Evolutionary conservation across 208 protist species (phyloP).

Genomic region (Trypanosoma lewisi): DNA sequence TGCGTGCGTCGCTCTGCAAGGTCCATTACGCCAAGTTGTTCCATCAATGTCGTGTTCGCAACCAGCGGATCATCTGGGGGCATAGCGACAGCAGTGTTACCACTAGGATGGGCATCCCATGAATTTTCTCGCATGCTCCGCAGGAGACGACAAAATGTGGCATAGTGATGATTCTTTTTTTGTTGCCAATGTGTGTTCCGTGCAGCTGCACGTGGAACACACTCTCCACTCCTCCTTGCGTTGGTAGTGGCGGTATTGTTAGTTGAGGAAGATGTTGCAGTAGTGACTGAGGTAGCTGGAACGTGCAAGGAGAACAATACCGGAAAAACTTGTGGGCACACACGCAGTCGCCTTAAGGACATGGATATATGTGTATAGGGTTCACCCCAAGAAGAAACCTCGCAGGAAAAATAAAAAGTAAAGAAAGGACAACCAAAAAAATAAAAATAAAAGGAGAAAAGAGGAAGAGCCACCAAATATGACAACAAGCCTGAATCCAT

Average conservation of each 20-base stretch:
- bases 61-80: constrained; percentile 14
- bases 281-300: background rate
- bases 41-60: constrained; percentile 10
- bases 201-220: background rate
- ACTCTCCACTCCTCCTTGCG: background rate
- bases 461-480: background rate
- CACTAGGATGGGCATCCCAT: background rate
- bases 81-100: background rate
- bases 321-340: background rate
- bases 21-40: constrained; percentile 24
- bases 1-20: constrained; percentile 1
- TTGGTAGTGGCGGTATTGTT: background rate
- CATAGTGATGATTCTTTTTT: background rate
- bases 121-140: background rate
- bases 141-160: constrained; percentile 11
- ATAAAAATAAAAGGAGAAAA: background rate
- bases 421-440: background rate
- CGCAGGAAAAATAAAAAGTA: background rate
- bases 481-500: too few species aligned
- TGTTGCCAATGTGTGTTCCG: background rate
- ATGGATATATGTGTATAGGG: background rate
- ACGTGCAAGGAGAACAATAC: background rate
- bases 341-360: background rate
- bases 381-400: background rate
- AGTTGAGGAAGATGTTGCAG: background rate